These are phyloP conservation scores for Pseudogymnoascus sp. DNA, from an alignment of 2,329 filamentous ascomycete species.

Conservation along the genomic window DNA sequence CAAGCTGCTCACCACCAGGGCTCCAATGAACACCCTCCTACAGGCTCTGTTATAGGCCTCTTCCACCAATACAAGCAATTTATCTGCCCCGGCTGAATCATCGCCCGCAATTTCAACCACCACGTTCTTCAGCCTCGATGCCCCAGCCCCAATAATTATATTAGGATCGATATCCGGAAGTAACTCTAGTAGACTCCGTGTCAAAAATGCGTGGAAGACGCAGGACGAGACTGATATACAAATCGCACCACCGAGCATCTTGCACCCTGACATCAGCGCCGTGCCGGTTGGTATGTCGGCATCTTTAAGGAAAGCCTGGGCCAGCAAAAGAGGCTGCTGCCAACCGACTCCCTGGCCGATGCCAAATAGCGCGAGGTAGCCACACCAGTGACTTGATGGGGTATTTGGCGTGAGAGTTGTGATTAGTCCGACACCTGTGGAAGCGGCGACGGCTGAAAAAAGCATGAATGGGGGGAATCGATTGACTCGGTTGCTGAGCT, in stretches of 20 bases:
- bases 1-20: neutral
- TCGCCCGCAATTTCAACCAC: neutral
- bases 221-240: slow-evolving; percentile 58
- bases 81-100: neutral
- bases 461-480: slow-evolving; percentile 24
- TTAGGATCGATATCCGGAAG: neutral
- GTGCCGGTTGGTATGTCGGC: slow-evolving; percentile 44
- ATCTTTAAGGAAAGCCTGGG: slow-evolving; percentile 43
- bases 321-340: slow-evolving; percentile 24
- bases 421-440: slow-evolving; percentile 33
- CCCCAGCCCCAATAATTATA: neutral
- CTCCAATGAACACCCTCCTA: neutral
- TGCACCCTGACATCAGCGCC: slow-evolving; percentile 51
- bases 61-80: neutral
- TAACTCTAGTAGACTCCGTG: neutral
- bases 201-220: slow-evolving; percentile 39
- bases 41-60: neutral
- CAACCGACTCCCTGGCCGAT: slow-evolving; percentile 14
- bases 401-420: slow-evolving; percentile 31
- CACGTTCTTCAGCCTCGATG: neutral
- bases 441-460: slow-evolving; percentile 34
- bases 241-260: slow-evolving; percentile 57
- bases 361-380: slow-evolving; percentile 17
- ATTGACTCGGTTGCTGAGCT: slow-evolving; percentile 26
- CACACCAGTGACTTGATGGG: slow-evolving; percentile 30